phyloP scores from a whole-genome alignment of 2,329 filamentous ascomycete species.

The Aspergillus chevalieri region DNA sequence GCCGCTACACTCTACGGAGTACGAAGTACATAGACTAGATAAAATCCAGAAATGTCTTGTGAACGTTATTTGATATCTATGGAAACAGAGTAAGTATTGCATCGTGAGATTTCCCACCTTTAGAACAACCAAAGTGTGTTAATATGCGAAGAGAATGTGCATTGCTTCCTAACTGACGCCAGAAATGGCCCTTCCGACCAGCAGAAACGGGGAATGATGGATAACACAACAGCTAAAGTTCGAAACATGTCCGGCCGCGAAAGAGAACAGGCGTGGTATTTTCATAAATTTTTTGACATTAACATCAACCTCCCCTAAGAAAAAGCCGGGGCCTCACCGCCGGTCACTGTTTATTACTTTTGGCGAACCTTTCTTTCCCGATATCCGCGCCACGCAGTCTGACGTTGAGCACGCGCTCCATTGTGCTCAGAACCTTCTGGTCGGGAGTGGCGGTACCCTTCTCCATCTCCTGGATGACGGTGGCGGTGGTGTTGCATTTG shows the following conservation, averaged over 20 bases:
- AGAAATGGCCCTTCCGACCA: slow-evolving; percentile 30
- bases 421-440: slow-evolving; percentile 70
- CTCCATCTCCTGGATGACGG: slow-evolving; percentile 80
- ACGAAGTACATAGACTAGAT: too few relatives aligned
- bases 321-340: slow-evolving; percentile 23
- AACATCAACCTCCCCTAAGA: slow-evolving; percentile 12
- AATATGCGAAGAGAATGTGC: slow-evolving; percentile 4
- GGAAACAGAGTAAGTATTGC: too few relatives aligned
- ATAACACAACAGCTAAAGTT: slow-evolving; percentile 8
- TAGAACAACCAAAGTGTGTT: too few relatives aligned
- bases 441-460: slow-evolving; percentile 70
- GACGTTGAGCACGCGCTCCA: slow-evolving; percentile 82
- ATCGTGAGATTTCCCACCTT: too few relatives aligned
- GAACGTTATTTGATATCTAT: too few relatives aligned
- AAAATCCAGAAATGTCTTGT: too few relatives aligned
- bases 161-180: slow-evolving; percentile 19
- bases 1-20: not conserved
- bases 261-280: slow-evolving; percentile 6
- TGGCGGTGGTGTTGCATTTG: slow-evolving; percentile 80
- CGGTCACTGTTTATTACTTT: slow-evolving; percentile 50
- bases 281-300: slow-evolving; percentile 1
- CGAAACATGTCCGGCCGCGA: slow-evolving; percentile 10
- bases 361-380: slow-evolving; percentile 73
- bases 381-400: slow-evolving; percentile 82
- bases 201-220: slow-evolving; percentile 14